phyloP scores from a whole-genome alignment of 2,329 filamentous ascomycete species.

The Apiospora rasikravindrae region DNA sequence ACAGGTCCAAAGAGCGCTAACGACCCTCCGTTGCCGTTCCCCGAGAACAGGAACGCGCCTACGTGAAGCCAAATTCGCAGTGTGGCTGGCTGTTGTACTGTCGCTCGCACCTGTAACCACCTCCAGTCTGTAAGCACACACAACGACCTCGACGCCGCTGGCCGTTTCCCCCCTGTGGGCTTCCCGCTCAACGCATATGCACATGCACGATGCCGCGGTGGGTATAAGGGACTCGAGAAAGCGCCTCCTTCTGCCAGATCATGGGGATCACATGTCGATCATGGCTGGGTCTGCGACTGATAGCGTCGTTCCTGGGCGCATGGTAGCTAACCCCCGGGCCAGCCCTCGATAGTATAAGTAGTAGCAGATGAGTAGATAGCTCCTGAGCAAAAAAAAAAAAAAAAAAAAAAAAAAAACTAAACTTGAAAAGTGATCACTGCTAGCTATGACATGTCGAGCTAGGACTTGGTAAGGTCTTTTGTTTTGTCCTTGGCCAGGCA shows the following conservation, averaged over 20 bases:
- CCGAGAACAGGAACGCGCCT: neutral
- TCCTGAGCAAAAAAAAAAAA: neutral
- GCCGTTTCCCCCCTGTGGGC: neutral
- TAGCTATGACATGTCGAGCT: neutral
- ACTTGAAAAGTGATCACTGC: neutral
- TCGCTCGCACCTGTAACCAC: too few relatives aligned
- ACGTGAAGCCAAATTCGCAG: neutral
- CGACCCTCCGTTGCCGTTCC: neutral
- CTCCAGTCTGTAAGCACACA: neutral
- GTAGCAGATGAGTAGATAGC: neutral
- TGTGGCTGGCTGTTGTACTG: neutral
- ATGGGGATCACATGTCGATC: neutral
- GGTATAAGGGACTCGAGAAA: neutral
- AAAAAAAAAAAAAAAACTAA: too few relatives aligned
- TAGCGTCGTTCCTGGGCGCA: neutral
- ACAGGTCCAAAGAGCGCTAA: neutral
- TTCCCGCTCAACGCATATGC: slow-evolving; percentile 11
- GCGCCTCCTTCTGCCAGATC: neutral
- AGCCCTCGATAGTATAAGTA: neutral
- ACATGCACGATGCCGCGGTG: slow-evolving; percentile 9
- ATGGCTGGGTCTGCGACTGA: neutral
- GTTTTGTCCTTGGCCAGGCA: neutral
- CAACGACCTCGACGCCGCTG: neutral
- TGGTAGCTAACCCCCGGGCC: neutral
- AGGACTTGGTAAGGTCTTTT: neutral